Evolutionary conservation across 495 filamentous ascomycete species (phyloP), one percentile per base, ranked within the genome.

Genomic region (Tetracladium setigerum): DNA sequence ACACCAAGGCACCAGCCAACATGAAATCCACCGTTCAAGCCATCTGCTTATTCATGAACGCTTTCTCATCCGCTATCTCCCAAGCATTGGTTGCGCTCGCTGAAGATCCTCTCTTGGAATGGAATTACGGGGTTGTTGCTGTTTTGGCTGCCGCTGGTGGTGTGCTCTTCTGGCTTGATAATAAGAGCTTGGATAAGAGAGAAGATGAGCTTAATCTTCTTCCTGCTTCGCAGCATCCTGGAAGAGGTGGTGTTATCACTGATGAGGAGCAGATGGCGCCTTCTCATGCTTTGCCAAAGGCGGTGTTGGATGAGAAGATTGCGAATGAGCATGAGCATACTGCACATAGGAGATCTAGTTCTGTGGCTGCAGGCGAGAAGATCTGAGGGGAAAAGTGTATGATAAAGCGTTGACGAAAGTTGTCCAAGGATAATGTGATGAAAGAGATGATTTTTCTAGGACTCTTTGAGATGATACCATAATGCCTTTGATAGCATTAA

Each of bases 1-100:
- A 79, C 62, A 84, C 81, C 54, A 88, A 89, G 64, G 84, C 86
- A 0, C 86, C 86, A 5, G 71, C 67, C 49, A 86, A 82, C 62
- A 86, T 90, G 84, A 71, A 81, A 4, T 82, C 77, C 8, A 72
- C 86, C 31, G 78, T 89, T 14, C 79, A 79, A 51, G 77, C 81
- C 6, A 66, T 87, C 31, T 74, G 73, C 16, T 73, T 87, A 33
- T 83, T 88, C 61, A 81, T 77, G 67, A 82, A 74, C 38, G 85
- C 85, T 32, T 71, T 90, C 57, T 76, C 79, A 0, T 66, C 81
- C 13, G 85, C 85, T 14, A 68, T 89, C 27, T 79, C 78, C 5
- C 76, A 87, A 64, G 85, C 83, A 0, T 65, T 88, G 10, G 73
- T 81, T 15, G 65, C 72, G 5, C 67, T 87, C 1, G 70, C 79